Percentiles rank a stretch among this genome's conserved stretches.
Conservation (phyloP, 495 filamentous ascomycete species). For the Aeminium ludgeri region DNA sequence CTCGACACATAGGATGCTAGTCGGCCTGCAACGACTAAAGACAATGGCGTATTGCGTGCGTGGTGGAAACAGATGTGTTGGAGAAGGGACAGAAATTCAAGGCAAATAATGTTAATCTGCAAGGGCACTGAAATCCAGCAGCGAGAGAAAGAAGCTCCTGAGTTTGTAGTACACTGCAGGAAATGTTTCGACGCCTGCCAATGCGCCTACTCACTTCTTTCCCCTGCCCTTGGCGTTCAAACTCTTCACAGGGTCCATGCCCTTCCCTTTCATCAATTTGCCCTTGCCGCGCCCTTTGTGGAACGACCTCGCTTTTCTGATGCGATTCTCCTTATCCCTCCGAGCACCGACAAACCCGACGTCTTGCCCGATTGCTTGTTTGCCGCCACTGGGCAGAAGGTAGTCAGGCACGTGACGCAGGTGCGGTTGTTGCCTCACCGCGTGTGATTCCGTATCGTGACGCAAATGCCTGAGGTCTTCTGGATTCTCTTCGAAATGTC, state of each 20-base stretch:
- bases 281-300: constrained; percentile 35
- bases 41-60: too few species aligned
- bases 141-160: too few species aligned
- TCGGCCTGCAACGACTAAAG: too few species aligned
- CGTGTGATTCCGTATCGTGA: constrained; percentile 68
- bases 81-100: too few species aligned
- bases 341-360: constrained; percentile 60
- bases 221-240: constrained; percentile 46
- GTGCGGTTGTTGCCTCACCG: constrained; percentile 67
- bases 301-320: constrained; percentile 52
- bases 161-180: too few species aligned
- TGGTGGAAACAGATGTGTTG: too few species aligned
- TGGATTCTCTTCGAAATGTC: constrained; percentile 95
- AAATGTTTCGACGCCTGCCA: too few species aligned
- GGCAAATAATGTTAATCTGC: too few species aligned
- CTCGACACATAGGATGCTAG: too few species aligned
- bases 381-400: constrained; percentile 65
- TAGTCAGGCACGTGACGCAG: constrained; percentile 93
- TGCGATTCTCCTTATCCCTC: constrained; percentile 56
- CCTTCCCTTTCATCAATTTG: constrained; percentile 38
- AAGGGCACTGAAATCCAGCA: too few species aligned
- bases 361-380: constrained; percentile 41
- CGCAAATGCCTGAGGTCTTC: constrained; percentile 69
- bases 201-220: constrained; percentile 24
- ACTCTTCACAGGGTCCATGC: constrained; percentile 71